A percentile compares a stretch with the other conserved stretches of the same genome.
Evolutionary conservation across 2,329 filamentous ascomycete species (phyloP).

Genomic region (Pseudogymnoascus sp.): DNA sequence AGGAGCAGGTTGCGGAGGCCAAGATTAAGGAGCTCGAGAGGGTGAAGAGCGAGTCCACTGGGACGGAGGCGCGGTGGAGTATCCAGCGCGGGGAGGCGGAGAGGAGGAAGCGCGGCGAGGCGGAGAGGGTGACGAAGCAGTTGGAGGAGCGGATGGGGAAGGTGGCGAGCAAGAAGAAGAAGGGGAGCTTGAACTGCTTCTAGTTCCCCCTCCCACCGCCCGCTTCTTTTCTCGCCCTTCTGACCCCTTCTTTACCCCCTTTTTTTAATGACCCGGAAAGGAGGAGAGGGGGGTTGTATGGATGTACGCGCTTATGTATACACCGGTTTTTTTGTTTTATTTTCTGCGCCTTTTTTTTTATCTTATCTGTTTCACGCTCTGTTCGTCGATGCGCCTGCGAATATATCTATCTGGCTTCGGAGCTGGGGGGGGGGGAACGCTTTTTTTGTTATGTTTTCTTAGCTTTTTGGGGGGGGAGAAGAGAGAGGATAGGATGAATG

Average conservation of each 20-base stretch:
- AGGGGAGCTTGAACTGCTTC: slow-evolving; percentile 93
- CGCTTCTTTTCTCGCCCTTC: neutral
- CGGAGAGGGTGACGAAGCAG: slow-evolving; percentile 79
- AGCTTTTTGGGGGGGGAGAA: neutral
- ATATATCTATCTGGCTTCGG: slow-evolving; percentile 8
- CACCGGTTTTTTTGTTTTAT: neutral
- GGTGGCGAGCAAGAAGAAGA: slow-evolving; percentile 83
- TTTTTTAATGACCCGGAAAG: slow-evolving; percentile 37
- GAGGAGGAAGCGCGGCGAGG: slow-evolving; percentile 80
- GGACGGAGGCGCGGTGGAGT: slow-evolving; percentile 47
- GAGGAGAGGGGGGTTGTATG: neutral
- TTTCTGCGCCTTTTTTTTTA: neutral
- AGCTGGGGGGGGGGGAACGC: neutral
- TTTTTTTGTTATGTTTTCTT: neutral
- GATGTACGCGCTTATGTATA: slow-evolving; percentile 6
- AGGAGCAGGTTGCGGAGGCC: slow-evolving; percentile 17
- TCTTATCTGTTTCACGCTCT: slow-evolving; percentile 4
- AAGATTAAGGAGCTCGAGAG: slow-evolving; percentile 43
- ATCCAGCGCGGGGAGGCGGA: slow-evolving; percentile 95
- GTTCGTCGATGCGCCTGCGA: slow-evolving; percentile 10
- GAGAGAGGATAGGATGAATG: neutral
- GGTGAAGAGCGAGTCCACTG: slow-evolving; percentile 30
- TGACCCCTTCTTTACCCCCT: slow-evolving; percentile 36
- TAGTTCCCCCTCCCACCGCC: neutral
- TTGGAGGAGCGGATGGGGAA: slow-evolving; percentile 93